Percentiles rank a stretch among this genome's conserved stretches.
Conservation (phyloP, 345 rosid species). For the Combretum micranthum region DNA sequence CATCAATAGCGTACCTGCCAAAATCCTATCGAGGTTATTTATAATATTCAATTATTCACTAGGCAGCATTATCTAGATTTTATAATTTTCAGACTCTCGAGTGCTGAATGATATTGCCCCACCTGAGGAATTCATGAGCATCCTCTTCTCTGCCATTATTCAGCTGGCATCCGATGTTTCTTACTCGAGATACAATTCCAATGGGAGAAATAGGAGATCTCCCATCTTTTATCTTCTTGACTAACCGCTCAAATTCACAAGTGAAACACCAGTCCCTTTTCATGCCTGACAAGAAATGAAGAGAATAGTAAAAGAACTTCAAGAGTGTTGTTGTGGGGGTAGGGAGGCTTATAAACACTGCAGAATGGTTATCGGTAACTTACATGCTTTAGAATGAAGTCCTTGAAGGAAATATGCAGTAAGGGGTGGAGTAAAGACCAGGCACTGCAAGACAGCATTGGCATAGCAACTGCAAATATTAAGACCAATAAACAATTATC, state of each 20-base stretch:
- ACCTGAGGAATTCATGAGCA: slow-evolving; percentile 99
- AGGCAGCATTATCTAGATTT: neutral
- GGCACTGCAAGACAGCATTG: slow-evolving; percentile 88
- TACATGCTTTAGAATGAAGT: slow-evolving; percentile 77
- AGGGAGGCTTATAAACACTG: too few species aligned
- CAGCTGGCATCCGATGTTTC: slow-evolving; percentile 65
- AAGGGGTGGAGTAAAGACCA: slow-evolving; percentile 89
- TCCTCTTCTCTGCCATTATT: slow-evolving; percentile 92
- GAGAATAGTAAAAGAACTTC: slow-evolving; percentile 5
- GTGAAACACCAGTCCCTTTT: slow-evolving; percentile 81
- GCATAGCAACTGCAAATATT: slow-evolving; percentile 87
- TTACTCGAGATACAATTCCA: slow-evolving; percentile 68
- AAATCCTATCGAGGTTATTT: neutral
- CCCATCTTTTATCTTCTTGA: slow-evolving; percentile 63
- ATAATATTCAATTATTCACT: neutral
- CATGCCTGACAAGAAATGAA: slow-evolving; percentile 41
- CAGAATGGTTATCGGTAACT: slow-evolving; percentile 15
- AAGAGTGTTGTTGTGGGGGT: too few species aligned
- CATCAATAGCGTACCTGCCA: slow-evolving; percentile 41
- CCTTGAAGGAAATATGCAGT: slow-evolving; percentile 83
- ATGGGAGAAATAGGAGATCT: slow-evolving; percentile 70
- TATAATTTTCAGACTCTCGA: neutral
- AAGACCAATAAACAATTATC: neutral
- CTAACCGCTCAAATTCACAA: slow-evolving; percentile 74
- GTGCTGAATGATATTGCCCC: slow-evolving; percentile 2